phyloP scores from a whole-genome alignment of 2,329 filamentous ascomycete genomes.

The Macrophomina pseudophaseolina region DNA sequence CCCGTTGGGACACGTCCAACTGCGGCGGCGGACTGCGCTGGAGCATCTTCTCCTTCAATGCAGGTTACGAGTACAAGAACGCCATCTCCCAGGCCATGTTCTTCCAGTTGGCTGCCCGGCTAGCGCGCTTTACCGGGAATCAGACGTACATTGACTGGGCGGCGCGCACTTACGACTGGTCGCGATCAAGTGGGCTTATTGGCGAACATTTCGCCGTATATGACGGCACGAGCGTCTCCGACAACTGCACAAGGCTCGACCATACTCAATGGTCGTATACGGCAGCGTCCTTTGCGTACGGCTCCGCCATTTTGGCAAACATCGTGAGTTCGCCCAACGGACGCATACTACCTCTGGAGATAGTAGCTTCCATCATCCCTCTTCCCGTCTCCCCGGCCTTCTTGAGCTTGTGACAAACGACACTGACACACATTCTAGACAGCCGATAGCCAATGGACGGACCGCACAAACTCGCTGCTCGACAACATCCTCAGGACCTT shows the following conservation, averaged over 20 bases:
- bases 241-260: slow-evolving; percentile 57
- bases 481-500: slow-evolving; percentile 50
- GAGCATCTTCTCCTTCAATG: slow-evolving; percentile 81
- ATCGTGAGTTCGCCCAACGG: slow-evolving; percentile 39
- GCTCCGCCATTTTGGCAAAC: slow-evolving; percentile 63
- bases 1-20: slow-evolving; percentile 69
- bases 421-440: slow-evolving; percentile 45
- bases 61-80: slow-evolving; percentile 82
- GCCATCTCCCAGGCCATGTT: slow-evolving; percentile 80
- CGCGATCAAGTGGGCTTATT: slow-evolving; percentile 55
- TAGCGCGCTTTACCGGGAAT: slow-evolving; percentile 73
- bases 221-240: slow-evolving; percentile 48
- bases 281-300: slow-evolving; percentile 59
- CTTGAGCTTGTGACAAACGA: neutral
- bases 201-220: slow-evolving; percentile 54
- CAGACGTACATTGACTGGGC: slow-evolving; percentile 66
- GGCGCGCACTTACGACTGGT: slow-evolving; percentile 66
- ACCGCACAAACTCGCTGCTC: slow-evolving; percentile 64
- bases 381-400: too few species aligned
- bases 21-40: slow-evolving; percentile 78
- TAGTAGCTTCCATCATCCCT: neutral
- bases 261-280: slow-evolving; percentile 64
- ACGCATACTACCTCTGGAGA: too few species aligned
- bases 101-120: slow-evolving; percentile 78
- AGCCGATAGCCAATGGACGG: slow-evolving; percentile 56